Percentiles rank a stretch among this genome's conserved stretches.
Evolutionary conservation across 2,329 filamentous ascomycete genomes (phyloP).

Genomic region (Aspergillus texensis): DNA sequence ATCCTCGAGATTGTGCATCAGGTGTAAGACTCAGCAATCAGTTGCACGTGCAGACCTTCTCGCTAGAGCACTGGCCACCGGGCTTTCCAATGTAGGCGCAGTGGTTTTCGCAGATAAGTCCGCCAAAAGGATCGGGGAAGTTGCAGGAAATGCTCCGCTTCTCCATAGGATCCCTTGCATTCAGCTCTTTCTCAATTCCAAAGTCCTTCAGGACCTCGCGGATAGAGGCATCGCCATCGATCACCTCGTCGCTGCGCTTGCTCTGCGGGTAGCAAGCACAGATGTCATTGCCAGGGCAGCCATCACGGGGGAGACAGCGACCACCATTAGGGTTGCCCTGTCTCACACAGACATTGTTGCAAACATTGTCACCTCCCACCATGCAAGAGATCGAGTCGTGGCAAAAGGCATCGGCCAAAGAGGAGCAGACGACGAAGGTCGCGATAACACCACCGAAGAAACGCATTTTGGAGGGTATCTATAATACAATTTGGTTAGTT

Average conservation of each 20-base stretch:
- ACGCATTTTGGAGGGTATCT: neutral
- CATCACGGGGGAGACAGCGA: slow-evolving; percentile 9
- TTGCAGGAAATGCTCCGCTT: slow-evolving; percentile 8
- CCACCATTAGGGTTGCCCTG: slow-evolving; percentile 5
- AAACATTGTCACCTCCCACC: neutral
- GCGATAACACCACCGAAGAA: neutral
- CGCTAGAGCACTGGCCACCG: slow-evolving; percentile 7
- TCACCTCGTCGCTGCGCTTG: slow-evolving; percentile 7
- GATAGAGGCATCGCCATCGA: slow-evolving; percentile 4
- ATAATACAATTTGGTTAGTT: neutral
- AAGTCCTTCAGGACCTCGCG: neutral
- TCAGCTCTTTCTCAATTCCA: neutral
- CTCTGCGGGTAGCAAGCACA: slow-evolving; percentile 8
- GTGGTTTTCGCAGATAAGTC: slow-evolving; percentile 6
- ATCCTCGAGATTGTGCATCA: neutral
- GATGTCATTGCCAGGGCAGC: slow-evolving; percentile 8
- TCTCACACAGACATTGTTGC: slow-evolving; percentile 8
- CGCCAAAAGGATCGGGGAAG: neutral
- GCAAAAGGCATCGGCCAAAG: slow-evolving; percentile 2
- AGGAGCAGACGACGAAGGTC: neutral
- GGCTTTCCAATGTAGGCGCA: slow-evolving; percentile 6
- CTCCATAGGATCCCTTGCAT: neutral
- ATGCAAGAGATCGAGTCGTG: slow-evolving; percentile 6
- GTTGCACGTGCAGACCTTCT: slow-evolving; percentile 3
- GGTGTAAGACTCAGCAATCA: neutral